Conservation (phyloP, 2,329 filamentous ascomycete genomes). For the Scleromitrula shiraiana region DNA sequence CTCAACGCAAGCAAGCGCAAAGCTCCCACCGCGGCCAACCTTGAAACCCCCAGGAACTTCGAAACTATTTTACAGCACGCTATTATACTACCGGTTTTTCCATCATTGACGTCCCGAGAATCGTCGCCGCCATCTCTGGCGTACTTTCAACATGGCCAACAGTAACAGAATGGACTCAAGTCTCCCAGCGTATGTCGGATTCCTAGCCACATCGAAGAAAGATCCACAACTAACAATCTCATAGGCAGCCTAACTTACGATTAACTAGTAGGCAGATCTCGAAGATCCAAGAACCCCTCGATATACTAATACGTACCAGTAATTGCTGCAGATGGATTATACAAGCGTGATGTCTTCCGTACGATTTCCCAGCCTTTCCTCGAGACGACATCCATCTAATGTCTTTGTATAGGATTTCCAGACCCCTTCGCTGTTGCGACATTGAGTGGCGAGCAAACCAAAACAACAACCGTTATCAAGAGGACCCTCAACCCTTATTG, state of each 20-base stretch:
- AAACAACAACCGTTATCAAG: conserved; percentile 95
- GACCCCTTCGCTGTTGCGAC: conserved; percentile 97
- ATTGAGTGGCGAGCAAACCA: conserved; percentile 94
- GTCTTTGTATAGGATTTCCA: conserved; percentile 64
- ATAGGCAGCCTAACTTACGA: conserved; percentile 76
- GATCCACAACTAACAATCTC: conserved; percentile 21
- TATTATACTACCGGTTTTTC: conserved; percentile 11
- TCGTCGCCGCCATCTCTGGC: conserved; percentile 27
- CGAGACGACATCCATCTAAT: conserved; percentile 12
- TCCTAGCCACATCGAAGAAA: conserved; percentile 13
- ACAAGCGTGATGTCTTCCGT: conserved; percentile 99
- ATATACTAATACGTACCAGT: conserved; percentile 50
- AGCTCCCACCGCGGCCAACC: conserved; percentile 10
- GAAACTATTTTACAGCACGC: conserved; percentile 8
- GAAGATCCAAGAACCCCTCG: not conserved
- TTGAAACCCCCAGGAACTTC: conserved; percentile 7
- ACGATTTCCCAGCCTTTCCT: conserved; percentile 37
- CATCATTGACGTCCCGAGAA: conserved; percentile 28
- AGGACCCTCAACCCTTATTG: conserved; percentile 98
- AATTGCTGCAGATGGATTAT: conserved; percentile 95
- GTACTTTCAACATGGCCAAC: conserved; percentile 36
- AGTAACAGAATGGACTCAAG: conserved; percentile 48
- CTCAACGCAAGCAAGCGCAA: too few species aligned
- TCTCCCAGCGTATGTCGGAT: conserved; percentile 51
- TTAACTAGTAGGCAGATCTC: conserved; percentile 67